phyloP scores from a whole-genome alignment of 2,329 filamentous ascomycete species.

The Venturia pyrina region DNA sequence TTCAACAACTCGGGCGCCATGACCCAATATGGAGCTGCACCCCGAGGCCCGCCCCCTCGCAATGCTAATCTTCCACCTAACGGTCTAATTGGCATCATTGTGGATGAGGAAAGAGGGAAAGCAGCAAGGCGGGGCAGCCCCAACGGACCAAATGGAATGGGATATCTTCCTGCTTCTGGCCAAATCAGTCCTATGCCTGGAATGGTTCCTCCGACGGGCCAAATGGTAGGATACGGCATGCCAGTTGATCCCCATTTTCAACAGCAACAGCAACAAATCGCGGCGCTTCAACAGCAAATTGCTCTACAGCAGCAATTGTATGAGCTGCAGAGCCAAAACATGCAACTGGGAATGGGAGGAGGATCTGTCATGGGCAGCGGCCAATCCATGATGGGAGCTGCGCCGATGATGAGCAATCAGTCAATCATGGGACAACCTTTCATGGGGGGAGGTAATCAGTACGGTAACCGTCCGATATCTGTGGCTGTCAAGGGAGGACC shows the following conservation, averaged over 20 bases:
- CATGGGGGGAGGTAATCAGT: neutral
- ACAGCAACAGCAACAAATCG: conserved; percentile 5
- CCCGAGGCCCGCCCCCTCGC: conserved; percentile 19
- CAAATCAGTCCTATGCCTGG: neutral
- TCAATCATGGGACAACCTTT: conserved; percentile 1
- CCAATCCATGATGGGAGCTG: conserved; percentile 8
- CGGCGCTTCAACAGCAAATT: conserved; percentile 6
- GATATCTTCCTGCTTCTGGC: conserved; percentile 13
- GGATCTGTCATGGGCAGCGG: conserved; percentile 1
- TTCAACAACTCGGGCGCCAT: conserved; percentile 29
- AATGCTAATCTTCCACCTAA: conserved; percentile 47
- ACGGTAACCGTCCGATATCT: conserved; percentile 7
- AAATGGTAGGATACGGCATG: conserved; percentile 3
- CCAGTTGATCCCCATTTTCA: conserved; percentile 5
- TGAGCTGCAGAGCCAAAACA: conserved; percentile 14
- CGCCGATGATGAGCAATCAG: neutral
- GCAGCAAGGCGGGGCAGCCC: conserved; percentile 72
- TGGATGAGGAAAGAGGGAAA: conserved; percentile 68
- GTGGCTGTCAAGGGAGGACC: neutral
- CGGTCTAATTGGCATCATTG: conserved; percentile 80
- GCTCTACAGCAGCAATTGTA: conserved; percentile 16
- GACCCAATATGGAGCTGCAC: conserved; percentile 15
- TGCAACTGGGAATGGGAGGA: conserved; percentile 23
- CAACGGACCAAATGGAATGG: conserved; percentile 35
- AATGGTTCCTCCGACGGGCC: neutral